Evolutionary conservation across 257 asterid genomes (phyloP).

Genomic region (Henckelia pumila): DNA sequence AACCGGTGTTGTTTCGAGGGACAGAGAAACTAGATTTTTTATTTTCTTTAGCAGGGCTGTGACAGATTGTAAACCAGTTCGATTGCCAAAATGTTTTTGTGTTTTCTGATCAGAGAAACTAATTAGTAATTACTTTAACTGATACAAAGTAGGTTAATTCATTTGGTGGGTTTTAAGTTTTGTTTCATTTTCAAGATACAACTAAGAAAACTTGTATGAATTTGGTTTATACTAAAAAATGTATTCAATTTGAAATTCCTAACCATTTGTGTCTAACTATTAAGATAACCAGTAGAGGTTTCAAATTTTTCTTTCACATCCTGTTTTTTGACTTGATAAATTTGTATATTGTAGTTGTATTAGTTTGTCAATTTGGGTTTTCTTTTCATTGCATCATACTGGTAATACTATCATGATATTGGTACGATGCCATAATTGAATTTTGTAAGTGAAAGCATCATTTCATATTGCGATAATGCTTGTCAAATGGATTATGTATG

Average conservation of each 20-base stretch:
- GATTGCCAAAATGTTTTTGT: not conserved
- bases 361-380: not conserved
- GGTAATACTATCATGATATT: not conserved
- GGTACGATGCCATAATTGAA: not conserved
- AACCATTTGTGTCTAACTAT: not conserved
- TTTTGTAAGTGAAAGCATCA: not conserved
- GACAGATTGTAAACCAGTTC: not conserved
- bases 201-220: not conserved
- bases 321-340: not conserved
- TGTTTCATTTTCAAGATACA: not conserved
- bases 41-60: not conserved
- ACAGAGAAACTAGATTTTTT: not conserved
- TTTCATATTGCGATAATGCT: slow-evolving; percentile 17
- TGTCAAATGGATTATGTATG: not conserved
- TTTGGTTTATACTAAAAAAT: not conserved
- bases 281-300: not conserved
- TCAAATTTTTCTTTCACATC: too few species aligned
- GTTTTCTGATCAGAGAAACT: not conserved
- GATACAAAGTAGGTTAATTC: not conserved
- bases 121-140: too few species aligned
- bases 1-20: not conserved
- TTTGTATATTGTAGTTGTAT: not conserved
- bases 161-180: not conserved
- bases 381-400: not conserved
- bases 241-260: not conserved